These are phyloP conservation scores for Neurospora crassa DNA, from an alignment of 2,329 filamentous ascomycete genomes.

Conservation along the genomic window DNA sequence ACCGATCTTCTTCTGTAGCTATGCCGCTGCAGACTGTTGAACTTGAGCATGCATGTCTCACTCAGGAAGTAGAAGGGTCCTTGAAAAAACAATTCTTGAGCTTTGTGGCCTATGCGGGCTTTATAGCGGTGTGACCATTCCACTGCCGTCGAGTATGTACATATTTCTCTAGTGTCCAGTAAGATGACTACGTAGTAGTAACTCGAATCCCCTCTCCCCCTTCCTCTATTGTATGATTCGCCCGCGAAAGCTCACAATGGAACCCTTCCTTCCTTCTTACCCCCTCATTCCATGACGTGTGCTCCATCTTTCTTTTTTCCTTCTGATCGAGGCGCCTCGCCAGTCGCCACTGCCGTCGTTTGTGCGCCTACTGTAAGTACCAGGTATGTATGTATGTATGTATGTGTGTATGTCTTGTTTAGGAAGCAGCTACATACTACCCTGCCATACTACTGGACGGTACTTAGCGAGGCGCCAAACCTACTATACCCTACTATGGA, in stretches of 20 bases:
- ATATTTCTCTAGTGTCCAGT: too few species aligned
- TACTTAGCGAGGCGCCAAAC: background rate
- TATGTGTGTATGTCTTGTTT: background rate
- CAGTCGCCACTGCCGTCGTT: background rate
- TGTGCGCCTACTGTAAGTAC: background rate
- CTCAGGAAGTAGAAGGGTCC: background rate
- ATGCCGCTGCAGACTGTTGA: too few species aligned
- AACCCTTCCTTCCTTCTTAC: background rate
- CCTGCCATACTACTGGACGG: too few species aligned
- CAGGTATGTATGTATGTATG: too few species aligned
- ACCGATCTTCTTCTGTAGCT: too few species aligned
- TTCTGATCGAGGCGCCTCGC: background rate
- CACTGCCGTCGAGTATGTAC: background rate
- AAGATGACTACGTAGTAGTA: too few species aligned
- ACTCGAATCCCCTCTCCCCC: too few species aligned
- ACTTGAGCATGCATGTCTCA: too few species aligned
- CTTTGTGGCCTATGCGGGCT: background rate
- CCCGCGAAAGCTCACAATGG: background rate
- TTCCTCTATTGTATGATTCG: background rate
- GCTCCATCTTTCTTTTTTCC: background rate
- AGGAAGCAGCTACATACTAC: background rate
- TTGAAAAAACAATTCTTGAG: background rate
- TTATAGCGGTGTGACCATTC: too few species aligned
- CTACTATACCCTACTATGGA: too few species aligned
- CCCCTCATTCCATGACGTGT: background rate